Conservation (phyloP, 1,139 yeast genomes). For the Pneumocystis carinii region DNA sequence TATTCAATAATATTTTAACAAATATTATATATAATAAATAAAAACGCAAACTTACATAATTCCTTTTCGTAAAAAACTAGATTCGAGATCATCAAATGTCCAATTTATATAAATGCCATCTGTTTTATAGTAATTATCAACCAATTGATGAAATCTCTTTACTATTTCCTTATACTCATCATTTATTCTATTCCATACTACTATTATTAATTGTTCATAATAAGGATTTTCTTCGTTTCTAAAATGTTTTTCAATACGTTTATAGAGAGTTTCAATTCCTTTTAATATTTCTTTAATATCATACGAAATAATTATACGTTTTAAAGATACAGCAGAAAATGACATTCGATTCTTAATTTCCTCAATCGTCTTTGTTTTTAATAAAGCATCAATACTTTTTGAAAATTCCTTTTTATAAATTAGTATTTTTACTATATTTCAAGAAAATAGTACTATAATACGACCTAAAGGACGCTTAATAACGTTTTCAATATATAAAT, state of each 20-base stretch:
- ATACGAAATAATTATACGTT: constrained; percentile 40
- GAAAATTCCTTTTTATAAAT: constrained; percentile 36
- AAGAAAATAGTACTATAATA: constrained; percentile 19
- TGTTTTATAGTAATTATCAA: neutral
- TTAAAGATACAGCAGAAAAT: constrained; percentile 44
- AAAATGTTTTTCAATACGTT: constrained; percentile 47
- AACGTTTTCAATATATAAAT: constrained; percentile 36
- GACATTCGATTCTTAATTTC: constrained; percentile 49
- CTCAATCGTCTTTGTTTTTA: constrained; percentile 24
- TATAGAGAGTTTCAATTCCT: constrained; percentile 42
- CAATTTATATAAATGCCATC: neutral
- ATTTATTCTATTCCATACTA: neutral
- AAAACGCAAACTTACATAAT: neutral
- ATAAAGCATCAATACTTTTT: constrained; percentile 43
- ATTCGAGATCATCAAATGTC: neutral
- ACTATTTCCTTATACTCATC: neutral
- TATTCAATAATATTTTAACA: neutral
- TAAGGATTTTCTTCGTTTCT: constrained; percentile 22
- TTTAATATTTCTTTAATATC: constrained; percentile 43
- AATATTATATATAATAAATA: neutral
- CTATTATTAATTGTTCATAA: neutral
- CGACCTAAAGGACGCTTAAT: constrained; percentile 50
- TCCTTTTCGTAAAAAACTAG: neutral
- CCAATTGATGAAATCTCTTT: neutral
- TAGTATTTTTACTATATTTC: neutral